Base-by-base conservation (phyloP, 1,284 basidiomycete species). In the Amylostereum areolatum region DNA sequence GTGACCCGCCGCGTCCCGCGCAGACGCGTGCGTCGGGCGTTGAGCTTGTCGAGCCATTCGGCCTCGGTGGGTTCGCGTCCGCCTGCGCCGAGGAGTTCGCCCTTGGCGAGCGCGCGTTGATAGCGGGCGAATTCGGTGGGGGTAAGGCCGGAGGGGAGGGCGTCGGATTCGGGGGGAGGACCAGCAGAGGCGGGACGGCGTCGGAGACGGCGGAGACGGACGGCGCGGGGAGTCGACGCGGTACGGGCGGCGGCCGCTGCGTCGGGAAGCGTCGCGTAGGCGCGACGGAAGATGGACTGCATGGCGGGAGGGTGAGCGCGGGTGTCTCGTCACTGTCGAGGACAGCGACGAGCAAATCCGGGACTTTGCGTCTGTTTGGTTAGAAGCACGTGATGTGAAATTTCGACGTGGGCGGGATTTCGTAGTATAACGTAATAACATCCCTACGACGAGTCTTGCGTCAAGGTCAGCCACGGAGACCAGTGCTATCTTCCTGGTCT, bases 211-310 rank as follows among this genome's bases (percentile, higher is more conserved):
- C 86, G 81, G n/a, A 78, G 70, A 47, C 83, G 81, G 40, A 89
- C 85, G 32, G 84, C 83, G 37, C 80, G 73, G 2, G 85, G 85
- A 0, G 84, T 77, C 0, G 86, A 88, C 5, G 77, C 73, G 27
- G 81, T 83, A 40, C 83, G 72, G 4, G 86, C 84, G 43, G 65
- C 65, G 1, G 74, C 72, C 10, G 83, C 81, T 12, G 66, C 62
- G 6, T 71, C 65, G 1, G 72, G 65, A 34, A 76, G 56, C 29
- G 78, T 77, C 25, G 75, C 69, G 63, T 83, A 85, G 37, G 71
- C 61, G 41, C 79, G 72, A 47, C 71, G 70, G 43, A 74, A 61
- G 47, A 64, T 48, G 40, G 58, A 49, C 45, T 62, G 61, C 67
- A 71, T 67, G 45, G 35, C 41, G 49, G n/a, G n/a, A n/a, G n/a